Evolutionary conservation across 805 yeast genomes (phyloP).

Genomic region (Suhomyces faveliae): DNA sequence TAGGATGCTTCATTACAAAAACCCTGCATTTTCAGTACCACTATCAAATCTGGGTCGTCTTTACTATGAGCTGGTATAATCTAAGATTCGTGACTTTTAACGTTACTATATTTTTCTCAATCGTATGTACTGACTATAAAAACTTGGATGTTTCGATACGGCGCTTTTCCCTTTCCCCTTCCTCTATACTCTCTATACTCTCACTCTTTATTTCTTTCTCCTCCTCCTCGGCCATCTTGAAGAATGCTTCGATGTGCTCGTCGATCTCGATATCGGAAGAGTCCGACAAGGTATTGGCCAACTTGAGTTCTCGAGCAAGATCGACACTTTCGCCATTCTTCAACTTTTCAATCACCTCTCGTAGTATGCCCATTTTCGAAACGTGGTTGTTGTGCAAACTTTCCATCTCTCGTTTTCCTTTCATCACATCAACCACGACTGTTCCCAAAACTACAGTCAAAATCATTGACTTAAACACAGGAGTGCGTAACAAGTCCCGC

Average conservation of each 20-base stretch:
- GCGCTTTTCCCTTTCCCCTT: neutral
- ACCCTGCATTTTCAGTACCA: too few species aligned
- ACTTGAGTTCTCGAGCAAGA: conserved; percentile 38
- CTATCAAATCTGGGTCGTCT: too few species aligned
- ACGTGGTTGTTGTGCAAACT: conserved; percentile 39
- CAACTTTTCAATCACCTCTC: conserved; percentile 30
- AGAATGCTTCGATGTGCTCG: conserved; percentile 35
- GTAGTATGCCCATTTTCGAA: conserved; percentile 32
- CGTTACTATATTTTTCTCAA: too few species aligned
- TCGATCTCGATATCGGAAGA: conserved; percentile 40
- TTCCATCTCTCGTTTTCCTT: conserved; percentile 44
- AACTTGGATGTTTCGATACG: conserved; percentile 11
- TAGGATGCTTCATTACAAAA: too few species aligned
- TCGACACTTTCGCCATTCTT: conserved; percentile 39
- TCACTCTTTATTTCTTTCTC: neutral
- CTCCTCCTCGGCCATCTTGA: conserved; percentile 27
- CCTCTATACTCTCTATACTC: neutral
- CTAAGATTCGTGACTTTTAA: too few species aligned
- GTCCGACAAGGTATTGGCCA: conserved; percentile 43
- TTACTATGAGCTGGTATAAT: too few species aligned
- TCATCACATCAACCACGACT: conserved; percentile 48
- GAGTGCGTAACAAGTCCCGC: conserved; percentile 30
- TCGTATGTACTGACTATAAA: too few species aligned
- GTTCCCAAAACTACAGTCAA: conserved; percentile 42
- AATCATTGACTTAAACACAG: conserved; percentile 38